Evolutionary conservation across 306 rosid genomes (phyloP), one percentile per base, ranked within the genome.

Genomic region (Prosopis cineraria): DNA sequence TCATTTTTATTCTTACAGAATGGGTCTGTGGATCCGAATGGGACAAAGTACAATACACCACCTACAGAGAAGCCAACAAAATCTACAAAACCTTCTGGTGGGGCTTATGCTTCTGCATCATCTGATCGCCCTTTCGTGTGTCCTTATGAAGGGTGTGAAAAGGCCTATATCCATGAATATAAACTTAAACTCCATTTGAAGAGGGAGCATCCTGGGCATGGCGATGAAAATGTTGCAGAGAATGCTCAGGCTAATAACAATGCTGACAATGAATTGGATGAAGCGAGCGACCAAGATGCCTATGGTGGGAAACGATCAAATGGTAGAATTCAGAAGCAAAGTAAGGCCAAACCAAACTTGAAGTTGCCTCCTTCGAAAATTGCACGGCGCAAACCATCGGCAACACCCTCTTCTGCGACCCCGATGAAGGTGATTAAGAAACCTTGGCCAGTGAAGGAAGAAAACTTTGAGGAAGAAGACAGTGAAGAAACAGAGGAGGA

Each of bases 401-500:
- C 88, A 0, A 67, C 88, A 27, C 89, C 88, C n/a, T 66, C 71
- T 16, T 31, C 95, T 59, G 82, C 86, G n/a, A 82, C 87, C 36
- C 63, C 88, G 24, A 69, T 84, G 60, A 84, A 67, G 78, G 80
- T 80, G 19, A 59, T 76, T 58, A 95, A 95, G 78, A 95, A 88
- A 43, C 80, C 93, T 36, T 95, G 98, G 98, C 87, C 93, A 0
- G 87, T 80, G 73, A 91, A 91, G 82, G 97, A 88, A 31, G 98
- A 92, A 72, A 77, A 79, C 27, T 90, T 65, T 1, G 95, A 93
- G 75, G 93, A 88, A 55, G 97, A 91, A 82, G 98, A 95, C 65
- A 95, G 98, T 22, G 99, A 95, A 90, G 99, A 95, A 85, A 95
- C 99, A 0, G 99, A 95, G 77, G 98, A 95, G 84, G 98, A 95